Base-by-base conservation (phyloP, 1,284 basidiomycete genomes). In the Ceratobasidium sp. region DNA sequence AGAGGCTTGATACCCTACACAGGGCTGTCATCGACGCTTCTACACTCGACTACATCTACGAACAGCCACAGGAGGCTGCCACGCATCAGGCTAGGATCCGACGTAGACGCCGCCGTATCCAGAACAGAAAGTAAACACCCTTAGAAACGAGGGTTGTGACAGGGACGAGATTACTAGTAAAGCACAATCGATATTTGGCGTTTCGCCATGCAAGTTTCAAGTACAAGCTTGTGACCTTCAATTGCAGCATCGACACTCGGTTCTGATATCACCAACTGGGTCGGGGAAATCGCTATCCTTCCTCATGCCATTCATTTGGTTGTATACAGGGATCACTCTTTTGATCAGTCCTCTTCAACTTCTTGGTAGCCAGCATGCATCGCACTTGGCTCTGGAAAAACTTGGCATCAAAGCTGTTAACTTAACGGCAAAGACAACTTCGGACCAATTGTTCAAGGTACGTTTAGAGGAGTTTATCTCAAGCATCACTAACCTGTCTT, bases 291-390 rank as follows among this genome's bases (percentile, higher is more conserved):
- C 53, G 4, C 53, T 55, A 3, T 4, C 53, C 8, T 55, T 55
- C 53, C 30, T 55, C 5, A 21, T 55, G 28, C 57, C 57, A 36
- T 59, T 59, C 23, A 59, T 59, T n/a, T 59, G 57, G 57, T n/a
- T n/a, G n/a, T 4, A 59, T 6, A 5, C 57, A 6, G 57, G 57
- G 34, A n/a, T 59, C 16, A 10, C 23, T 39, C 3, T 59, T n/a
- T 21, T 59, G 32, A 59, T 59, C 34, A 32, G 30, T 23, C 61
- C 61, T 16, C n/a, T 65, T 1, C 61, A 65, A 39, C 32, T 65
- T 6, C 48, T 65, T 12, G 61, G 61, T 4, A 30, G 30, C 14
- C 61, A 65, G 46, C 61, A 65, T 21, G 32, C 61, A 16, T 14
- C 30, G 18, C 48, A 50, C 32, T 18, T 32, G 10, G 28, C 32